Base-by-base conservation (phyloP, 768 basidiomycete genomes). In the Lentinula edodes region DNA sequence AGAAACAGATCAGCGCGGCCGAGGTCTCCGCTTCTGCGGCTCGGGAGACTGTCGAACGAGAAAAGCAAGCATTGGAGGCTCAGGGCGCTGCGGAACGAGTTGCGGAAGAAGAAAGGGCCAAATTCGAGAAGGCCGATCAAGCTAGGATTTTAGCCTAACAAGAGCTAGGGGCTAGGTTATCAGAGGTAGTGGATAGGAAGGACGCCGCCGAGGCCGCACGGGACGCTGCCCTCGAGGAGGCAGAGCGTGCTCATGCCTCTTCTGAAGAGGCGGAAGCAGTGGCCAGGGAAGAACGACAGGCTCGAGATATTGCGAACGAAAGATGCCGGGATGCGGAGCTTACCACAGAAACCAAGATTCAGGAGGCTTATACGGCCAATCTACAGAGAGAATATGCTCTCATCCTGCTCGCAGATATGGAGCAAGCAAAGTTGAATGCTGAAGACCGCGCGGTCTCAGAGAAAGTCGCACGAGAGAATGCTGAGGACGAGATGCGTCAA, bases 191-290 rank as follows among this genome's bases (percentile, higher is more conserved):
- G 15, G 16, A 51, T 13, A 32, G 38, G 6, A 38, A n/a, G 32
- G 12, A 16, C 6, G 43, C 34, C 12, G 43, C 48, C 8, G 58
- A 59, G 45, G 58, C 38, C 34, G 34, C n/a, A n/a, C 43, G 45
- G 15, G 35, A 51, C 34, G 34, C 43, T 23, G 45, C 48, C 18
- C 34, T 46, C 20, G 23, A 59, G 34, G 43, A 56, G 10, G 65
- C 63, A 42, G 59, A 36, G 58, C 65, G 28, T 63, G 62, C 39
- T n/a, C 55, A 46, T 67, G 34, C 51, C 42, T 28, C 43, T 20
- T n/a, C 46, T 36, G 58, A 50, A 38, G 45, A n/a, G 20, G 58
- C 58, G 10, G 58, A 48, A 28, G 46, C 16, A 38, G 3, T n/a
- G 2, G 46, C 35, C 50, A 7, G 6, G 46, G 43, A 46, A 9